Percentiles rank a stretch among this genome's conserved stretches.
phyloP scores from a whole-genome alignment of 1,139 yeast species.

The Yamadazyma mexicana region DNA sequence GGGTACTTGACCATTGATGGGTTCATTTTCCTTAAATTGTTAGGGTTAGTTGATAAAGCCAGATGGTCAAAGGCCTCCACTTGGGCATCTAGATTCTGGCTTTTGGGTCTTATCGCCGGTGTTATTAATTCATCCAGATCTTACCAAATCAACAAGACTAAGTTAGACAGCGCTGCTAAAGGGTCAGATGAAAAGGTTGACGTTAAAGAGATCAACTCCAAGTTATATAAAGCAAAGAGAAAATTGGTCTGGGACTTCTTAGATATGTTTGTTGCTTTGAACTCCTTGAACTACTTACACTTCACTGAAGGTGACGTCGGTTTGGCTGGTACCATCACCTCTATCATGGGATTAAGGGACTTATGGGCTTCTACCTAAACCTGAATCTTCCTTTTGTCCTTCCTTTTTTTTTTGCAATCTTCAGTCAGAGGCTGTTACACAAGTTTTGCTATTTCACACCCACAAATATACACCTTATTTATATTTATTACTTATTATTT shows the following conservation, averaged over 20 bases:
- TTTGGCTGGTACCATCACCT: slow-evolving; percentile 80
- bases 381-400: neutral
- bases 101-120: slow-evolving; percentile 66
- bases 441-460: no score
- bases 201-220: slow-evolving; percentile 25
- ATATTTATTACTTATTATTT: neutral
- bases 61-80: slow-evolving; percentile 36
- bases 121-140: slow-evolving; percentile 55
- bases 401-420: neutral
- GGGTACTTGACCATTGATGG: slow-evolving; percentile 77
- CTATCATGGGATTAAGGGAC: slow-evolving; percentile 74
- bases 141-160: slow-evolving; percentile 26
- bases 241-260: slow-evolving; percentile 78
- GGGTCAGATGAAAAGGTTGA: slow-evolving; percentile 35
- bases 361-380: slow-evolving; percentile 50
- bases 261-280: slow-evolving; percentile 75
- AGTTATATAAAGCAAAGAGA: slow-evolving; percentile 50
- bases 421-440: no score
- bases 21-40: slow-evolving; percentile 64
- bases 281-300: slow-evolving; percentile 60
- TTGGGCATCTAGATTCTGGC: slow-evolving; percentile 72
- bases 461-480: neutral
- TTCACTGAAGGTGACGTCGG: slow-evolving; percentile 83
- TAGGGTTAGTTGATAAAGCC: slow-evolving; percentile 39
- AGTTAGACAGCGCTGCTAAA: slow-evolving; percentile 18